phyloP scores from a whole-genome alignment of 2,329 filamentous ascomycete species.

The Cordyceps cateniannulata region DNA sequence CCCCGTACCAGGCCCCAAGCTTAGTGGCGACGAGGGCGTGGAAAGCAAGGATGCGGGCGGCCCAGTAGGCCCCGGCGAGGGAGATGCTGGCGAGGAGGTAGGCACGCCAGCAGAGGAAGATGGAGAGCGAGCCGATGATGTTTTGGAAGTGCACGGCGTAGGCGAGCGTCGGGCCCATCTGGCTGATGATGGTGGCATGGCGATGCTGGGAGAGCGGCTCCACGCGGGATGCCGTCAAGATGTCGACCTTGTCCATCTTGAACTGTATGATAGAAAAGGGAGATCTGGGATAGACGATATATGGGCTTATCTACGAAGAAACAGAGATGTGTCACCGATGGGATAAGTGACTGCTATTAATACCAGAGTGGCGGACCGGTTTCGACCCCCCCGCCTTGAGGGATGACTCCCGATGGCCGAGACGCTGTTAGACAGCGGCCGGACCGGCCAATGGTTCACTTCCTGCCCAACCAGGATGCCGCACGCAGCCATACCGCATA shows the following conservation, averaged over 20 bases:
- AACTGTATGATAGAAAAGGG: background rate
- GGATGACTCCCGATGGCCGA: background rate
- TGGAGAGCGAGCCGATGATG: constrained; percentile 24
- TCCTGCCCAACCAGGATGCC: constrained; percentile 10
- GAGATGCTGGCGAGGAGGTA: constrained; percentile 25
- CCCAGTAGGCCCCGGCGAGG: constrained; percentile 19
- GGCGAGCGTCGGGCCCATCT: constrained; percentile 28
- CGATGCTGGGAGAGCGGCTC: constrained; percentile 15
- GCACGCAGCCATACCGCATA: constrained; percentile 6
- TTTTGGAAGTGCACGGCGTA: constrained; percentile 30
- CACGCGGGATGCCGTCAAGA: constrained; percentile 33
- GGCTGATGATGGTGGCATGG: constrained; percentile 20
- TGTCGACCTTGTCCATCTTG: constrained; percentile 29
- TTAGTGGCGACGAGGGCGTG: constrained; percentile 23
- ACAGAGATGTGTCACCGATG: background rate
- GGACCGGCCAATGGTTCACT: background rate
- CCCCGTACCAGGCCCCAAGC: constrained; percentile 23
- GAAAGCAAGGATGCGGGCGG: constrained; percentile 21
- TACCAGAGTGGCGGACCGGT: background rate
- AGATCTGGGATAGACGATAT: background rate
- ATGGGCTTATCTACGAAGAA: background rate
- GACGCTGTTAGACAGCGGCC: background rate
- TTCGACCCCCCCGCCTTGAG: background rate
- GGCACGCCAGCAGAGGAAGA: constrained; percentile 26
- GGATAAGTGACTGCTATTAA: background rate